A percentile compares a stretch with the other conserved stretches of the same genome.
Evolutionary conservation across 2,329 filamentous ascomycete species (phyloP).

Genomic region (Didymella segeticola): DNA sequence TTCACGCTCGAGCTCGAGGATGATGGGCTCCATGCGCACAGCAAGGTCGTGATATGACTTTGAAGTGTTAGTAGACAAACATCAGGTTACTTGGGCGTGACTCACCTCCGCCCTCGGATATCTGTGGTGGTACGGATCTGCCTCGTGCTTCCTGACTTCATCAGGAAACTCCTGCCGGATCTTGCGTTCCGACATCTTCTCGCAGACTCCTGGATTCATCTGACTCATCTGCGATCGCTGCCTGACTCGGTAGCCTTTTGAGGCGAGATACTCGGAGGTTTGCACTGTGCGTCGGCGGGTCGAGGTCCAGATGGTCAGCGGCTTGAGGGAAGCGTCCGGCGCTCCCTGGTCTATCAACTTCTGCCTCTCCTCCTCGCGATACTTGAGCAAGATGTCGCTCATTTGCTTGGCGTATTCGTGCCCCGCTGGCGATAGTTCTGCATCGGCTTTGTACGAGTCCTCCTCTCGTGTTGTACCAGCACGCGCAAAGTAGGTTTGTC

Average conservation of each 20-base stretch:
- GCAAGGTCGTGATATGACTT: constrained; percentile 98
- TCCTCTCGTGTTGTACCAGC: constrained; percentile 86
- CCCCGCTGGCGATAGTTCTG: constrained; percentile 80
- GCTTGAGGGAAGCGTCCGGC: constrained; percentile 72
- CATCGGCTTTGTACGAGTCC: constrained; percentile 91
- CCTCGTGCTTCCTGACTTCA: constrained; percentile 89
- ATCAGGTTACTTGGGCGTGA: not conserved
- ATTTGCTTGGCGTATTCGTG: constrained; percentile 71
- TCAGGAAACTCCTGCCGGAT: constrained; percentile 86
- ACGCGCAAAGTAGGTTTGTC: constrained; percentile 90
- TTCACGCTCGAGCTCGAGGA: constrained; percentile 94
- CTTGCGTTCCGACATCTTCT: constrained; percentile 84
- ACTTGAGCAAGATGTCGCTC: constrained; percentile 80
- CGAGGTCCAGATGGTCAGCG: constrained; percentile 92
- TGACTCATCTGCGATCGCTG: constrained; percentile 97
- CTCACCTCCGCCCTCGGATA: constrained; percentile 90
- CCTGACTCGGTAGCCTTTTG: constrained; percentile 81
- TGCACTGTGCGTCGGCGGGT: constrained; percentile 89
- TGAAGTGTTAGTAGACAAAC: constrained; percentile 23
- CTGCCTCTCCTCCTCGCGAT: constrained; percentile 81
- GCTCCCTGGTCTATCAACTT: constrained; percentile 73
- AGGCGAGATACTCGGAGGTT: constrained; percentile 81
- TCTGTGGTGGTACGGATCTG: constrained; percentile 95
- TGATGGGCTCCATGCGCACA: constrained; percentile 97
- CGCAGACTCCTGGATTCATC: constrained; percentile 94